phyloP scores from a whole-genome alignment of 352 stramenopile genomes.

The Pythium coloratum region DNA sequence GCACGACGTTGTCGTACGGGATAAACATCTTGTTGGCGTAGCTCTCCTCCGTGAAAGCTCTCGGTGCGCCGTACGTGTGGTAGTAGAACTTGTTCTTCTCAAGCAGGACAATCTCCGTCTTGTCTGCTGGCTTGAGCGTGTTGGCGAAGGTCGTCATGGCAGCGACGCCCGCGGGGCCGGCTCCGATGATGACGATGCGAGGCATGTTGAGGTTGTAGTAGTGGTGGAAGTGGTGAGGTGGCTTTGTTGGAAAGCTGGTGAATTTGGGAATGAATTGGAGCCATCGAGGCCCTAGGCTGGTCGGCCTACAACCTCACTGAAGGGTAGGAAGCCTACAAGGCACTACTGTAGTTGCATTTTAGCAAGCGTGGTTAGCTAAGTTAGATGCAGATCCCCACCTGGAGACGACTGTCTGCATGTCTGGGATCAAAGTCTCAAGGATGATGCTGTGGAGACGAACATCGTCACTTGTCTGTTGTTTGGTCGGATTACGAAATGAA shows the following conservation, averaged over 20 bases:
- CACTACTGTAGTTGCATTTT: too few relatives aligned
- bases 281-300: too few relatives aligned
- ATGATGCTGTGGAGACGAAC: too few relatives aligned
- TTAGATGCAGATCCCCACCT: too few relatives aligned
- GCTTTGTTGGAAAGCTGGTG: neutral
- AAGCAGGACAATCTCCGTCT: slow-evolving; percentile 47
- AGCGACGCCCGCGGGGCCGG: slow-evolving; percentile 42
- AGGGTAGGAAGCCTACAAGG: too few relatives aligned
- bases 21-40: slow-evolving; percentile 61
- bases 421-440: too few relatives aligned
- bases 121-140: slow-evolving; percentile 32
- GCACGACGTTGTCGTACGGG: slow-evolving; percentile 52
- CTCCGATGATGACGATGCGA: slow-evolving; percentile 54
- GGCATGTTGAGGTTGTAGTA: slow-evolving; percentile 5
- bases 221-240: neutral
- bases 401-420: too few relatives aligned
- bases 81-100: slow-evolving; percentile 56
- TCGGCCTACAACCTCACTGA: too few relatives aligned
- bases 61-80: slow-evolving; percentile 40
- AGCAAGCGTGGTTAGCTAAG: too few relatives aligned
- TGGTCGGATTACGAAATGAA: too few relatives aligned
- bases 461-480: too few relatives aligned
- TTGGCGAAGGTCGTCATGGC: slow-evolving; percentile 36
- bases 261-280: neutral
- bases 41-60: slow-evolving; percentile 43